These are phyloP conservation scores for Petrea volubilis DNA, from an alignment of 257 asterid genomes.

Conservation along the genomic window DNA sequence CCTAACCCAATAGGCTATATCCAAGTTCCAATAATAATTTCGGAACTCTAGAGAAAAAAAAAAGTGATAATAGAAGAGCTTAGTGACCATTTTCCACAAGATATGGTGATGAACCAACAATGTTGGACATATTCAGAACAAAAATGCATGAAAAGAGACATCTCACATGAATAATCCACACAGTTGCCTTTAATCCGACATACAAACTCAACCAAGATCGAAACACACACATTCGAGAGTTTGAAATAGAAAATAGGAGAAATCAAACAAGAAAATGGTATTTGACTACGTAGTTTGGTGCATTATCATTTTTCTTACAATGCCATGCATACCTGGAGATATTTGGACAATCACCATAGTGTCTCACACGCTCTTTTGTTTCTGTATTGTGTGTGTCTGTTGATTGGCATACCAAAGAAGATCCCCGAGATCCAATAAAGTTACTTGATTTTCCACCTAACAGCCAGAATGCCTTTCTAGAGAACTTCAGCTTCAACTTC, in stretches of 20 bases:
- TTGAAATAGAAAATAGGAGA: slow-evolving; percentile 12
- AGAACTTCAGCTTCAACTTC: slow-evolving; percentile 40
- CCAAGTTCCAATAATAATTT: neutral
- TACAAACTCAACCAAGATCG: neutral
- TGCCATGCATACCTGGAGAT: slow-evolving; percentile 51
- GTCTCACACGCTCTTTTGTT: slow-evolving; percentile 50
- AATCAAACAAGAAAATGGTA: slow-evolving; percentile 17
- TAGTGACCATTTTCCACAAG: neutral
- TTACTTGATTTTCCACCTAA: slow-evolving; percentile 44
- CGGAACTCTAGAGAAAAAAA: neutral
- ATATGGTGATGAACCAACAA: neutral
- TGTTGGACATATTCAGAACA: neutral
- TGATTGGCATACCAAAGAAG: slow-evolving; percentile 56
- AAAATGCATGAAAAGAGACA: neutral
- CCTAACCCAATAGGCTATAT: neutral
- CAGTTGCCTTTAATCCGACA: neutral
- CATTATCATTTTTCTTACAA: neutral
- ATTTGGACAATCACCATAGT: slow-evolving; percentile 41
- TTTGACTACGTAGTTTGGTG: neutral
- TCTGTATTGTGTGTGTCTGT: slow-evolving; percentile 56
- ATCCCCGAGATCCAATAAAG: slow-evolving; percentile 42
- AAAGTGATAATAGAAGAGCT: neutral
- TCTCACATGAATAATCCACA: neutral
- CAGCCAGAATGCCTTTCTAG: slow-evolving; percentile 51
- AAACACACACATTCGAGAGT: neutral